These are phyloP conservation scores for Nakazawaea anatomiae DNA, from an alignment of 805 yeast species.

Conservation along the genomic window DNA sequence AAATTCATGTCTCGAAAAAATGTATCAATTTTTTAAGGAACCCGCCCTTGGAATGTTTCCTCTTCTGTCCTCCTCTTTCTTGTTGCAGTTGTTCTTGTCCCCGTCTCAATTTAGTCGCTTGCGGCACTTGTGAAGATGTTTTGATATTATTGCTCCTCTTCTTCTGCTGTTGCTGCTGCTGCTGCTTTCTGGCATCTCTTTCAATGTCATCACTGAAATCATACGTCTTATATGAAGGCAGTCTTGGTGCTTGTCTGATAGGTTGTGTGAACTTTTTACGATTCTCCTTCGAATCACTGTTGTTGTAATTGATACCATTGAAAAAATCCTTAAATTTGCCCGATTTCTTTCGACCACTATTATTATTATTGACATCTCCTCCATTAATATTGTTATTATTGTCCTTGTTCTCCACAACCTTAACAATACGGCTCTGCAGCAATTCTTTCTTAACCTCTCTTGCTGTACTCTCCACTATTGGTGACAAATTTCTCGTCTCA, in stretches of 20 bases:
- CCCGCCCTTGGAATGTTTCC: background rate
- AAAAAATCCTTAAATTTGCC: slow-evolving; percentile 5
- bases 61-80: slow-evolving; percentile 12
- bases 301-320: background rate
- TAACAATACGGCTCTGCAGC: too few relatives aligned
- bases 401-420: too few relatives aligned
- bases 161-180: slow-evolving; percentile 3
- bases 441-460: background rate
- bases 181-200: background rate
- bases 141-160: background rate
- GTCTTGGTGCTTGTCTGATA: slow-evolving; percentile 7
- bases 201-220: background rate
- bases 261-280: background rate
- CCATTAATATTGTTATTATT: background rate
- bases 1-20: background rate
- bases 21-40: background rate
- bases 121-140: too few relatives aligned
- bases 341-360: background rate
- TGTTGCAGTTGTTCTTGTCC: slow-evolving; percentile 4
- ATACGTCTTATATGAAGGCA: slow-evolving; percentile 3
- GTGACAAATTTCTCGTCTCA: background rate
- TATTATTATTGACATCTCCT: background rate
- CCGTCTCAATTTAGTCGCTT: too few relatives aligned
- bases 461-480: background rate
- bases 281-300: background rate